A percentile compares a stretch with the other conserved stretches of the same genome.
Evolutionary conservation across 2,329 filamentous ascomycete species (phyloP).

Genomic region (Dactylonectria macrodidyma): DNA sequence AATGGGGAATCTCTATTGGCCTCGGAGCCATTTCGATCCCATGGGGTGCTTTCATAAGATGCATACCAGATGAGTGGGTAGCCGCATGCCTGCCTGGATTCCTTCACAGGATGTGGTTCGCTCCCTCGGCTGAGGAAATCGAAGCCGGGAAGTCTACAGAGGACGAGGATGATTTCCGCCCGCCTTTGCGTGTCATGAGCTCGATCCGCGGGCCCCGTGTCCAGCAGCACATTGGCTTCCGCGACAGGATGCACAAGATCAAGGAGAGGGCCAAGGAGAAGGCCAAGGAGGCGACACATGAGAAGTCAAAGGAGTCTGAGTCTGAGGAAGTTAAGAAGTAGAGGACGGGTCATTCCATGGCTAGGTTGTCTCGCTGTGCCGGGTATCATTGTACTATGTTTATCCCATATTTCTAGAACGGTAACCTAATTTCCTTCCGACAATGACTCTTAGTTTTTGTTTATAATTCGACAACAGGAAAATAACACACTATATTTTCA

Average conservation of each 20-base stretch:
- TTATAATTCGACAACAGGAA: too few species aligned
- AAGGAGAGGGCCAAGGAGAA: conserved; percentile 47
- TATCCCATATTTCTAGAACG: too few species aligned
- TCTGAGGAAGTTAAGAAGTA: conserved; percentile 31
- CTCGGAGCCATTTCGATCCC: conserved; percentile 84
- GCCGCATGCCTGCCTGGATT: conserved; percentile 48
- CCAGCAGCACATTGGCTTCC: conserved; percentile 50
- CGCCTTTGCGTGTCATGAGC: conserved; percentile 49
- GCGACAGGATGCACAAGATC: conserved; percentile 46
- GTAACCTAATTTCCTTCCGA: too few species aligned
- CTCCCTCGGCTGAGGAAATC: conserved; percentile 34
- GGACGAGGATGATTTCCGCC: conserved; percentile 42
- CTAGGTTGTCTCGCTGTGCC: too few species aligned
- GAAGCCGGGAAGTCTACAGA: conserved; percentile 33
- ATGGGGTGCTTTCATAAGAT: conserved; percentile 79
- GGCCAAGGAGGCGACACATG: conserved; percentile 18
- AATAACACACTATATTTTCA: too few species aligned
- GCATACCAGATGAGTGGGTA: conserved; percentile 76
- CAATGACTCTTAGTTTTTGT: too few species aligned
- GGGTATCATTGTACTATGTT: too few species aligned
- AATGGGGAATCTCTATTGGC: conserved; percentile 88
- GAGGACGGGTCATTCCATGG: not conserved
- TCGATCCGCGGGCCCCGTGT: conserved; percentile 50
- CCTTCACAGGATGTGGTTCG: conserved; percentile 47
- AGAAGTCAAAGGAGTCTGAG: conserved; percentile 21